These are phyloP conservation scores for Aphanomyces cochlioides DNA, from an alignment of 352 stramenopile species.

Conservation along the genomic window DNA sequence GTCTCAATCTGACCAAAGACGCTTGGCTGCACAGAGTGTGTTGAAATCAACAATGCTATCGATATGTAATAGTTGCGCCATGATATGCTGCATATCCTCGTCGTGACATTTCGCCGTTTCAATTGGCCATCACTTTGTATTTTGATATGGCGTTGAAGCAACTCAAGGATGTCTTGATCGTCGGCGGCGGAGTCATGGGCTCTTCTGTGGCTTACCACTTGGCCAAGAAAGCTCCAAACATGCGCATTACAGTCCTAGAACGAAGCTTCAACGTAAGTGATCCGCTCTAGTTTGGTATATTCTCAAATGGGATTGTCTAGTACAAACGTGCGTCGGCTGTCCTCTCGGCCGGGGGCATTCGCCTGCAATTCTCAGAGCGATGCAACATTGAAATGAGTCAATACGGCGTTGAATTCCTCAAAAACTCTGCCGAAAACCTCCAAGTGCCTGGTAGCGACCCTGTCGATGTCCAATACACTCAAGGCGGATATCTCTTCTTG, in stretches of 20 bases:
- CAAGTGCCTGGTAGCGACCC: slow-evolving; percentile 51
- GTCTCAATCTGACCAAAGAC: too few species aligned
- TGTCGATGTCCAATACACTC: slow-evolving; percentile 71
- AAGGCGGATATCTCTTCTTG: slow-evolving; percentile 79
- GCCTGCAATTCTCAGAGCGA: slow-evolving; percentile 75
- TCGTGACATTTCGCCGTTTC: too few species aligned
- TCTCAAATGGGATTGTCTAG: slow-evolving; percentile 32
- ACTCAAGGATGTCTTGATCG: slow-evolving; percentile 60
- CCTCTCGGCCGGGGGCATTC: slow-evolving; percentile 71
- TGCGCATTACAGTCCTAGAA: slow-evolving; percentile 74
- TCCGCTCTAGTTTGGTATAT: neutral
- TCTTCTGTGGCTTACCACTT: slow-evolving; percentile 85
- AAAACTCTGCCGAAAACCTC: slow-evolving; percentile 45
- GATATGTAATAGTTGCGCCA: too few species aligned
- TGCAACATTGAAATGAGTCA: slow-evolving; percentile 77
- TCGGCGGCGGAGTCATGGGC: slow-evolving; percentile 77
- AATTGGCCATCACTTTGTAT: neutral
- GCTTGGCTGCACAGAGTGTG: too few species aligned
- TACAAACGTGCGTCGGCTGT: slow-evolving; percentile 81
- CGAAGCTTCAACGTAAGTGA: slow-evolving; percentile 56
- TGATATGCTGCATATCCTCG: too few species aligned
- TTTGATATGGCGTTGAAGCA: slow-evolving; percentile 6
- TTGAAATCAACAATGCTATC: too few species aligned
- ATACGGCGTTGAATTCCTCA: slow-evolving; percentile 73
- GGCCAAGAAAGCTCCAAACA: slow-evolving; percentile 48